phyloP scores from a whole-genome alignment of 2,329 filamentous ascomycete species.

The Exophiala phaeomuriformis region DNA sequence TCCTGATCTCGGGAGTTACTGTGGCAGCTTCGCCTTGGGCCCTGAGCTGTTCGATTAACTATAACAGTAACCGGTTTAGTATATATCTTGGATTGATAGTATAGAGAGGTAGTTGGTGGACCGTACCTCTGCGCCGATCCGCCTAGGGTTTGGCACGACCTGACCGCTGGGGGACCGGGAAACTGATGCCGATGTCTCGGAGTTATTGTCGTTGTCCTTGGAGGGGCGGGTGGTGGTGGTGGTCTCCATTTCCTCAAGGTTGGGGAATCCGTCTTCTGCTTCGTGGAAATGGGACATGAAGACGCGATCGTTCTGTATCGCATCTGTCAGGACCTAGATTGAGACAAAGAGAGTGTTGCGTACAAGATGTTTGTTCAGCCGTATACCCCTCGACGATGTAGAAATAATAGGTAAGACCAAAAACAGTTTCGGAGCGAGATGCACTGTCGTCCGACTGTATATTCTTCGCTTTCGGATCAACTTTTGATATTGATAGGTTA shows the following conservation, averaged over 20 bases:
- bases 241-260: slow-evolving; percentile 57
- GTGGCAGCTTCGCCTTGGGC: slow-evolving; percentile 52
- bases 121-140: slow-evolving; percentile 27
- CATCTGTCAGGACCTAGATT: slow-evolving; percentile 10
- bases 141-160: slow-evolving; percentile 11
- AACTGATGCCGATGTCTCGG: slow-evolving; percentile 3
- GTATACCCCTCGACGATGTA: slow-evolving; percentile 29
- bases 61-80: background rate
- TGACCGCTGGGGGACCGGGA: slow-evolving; percentile 9
- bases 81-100: background rate
- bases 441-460: slow-evolving; percentile 65
- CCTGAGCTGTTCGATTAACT: slow-evolving; percentile 51
- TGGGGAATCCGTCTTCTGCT: slow-evolving; percentile 61
- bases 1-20: slow-evolving; percentile 67
- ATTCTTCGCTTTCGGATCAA: slow-evolving; percentile 73
- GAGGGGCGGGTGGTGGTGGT: slow-evolving; percentile 25
- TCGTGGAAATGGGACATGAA: slow-evolving; percentile 83
- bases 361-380: slow-evolving; percentile 40
- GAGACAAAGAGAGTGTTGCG: background rate
- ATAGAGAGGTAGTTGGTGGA: no score
- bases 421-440: slow-evolving; percentile 69
- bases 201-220: slow-evolving; percentile 2
- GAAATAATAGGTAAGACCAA: slow-evolving; percentile 68
- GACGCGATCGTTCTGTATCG: slow-evolving; percentile 63
- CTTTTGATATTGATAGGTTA: slow-evolving; percentile 43